Evolutionary conservation across 2,329 filamentous ascomycete genomes (phyloP), one percentile per base, ranked within the genome.

Genomic region (Biscogniauxia marginata): DNA sequence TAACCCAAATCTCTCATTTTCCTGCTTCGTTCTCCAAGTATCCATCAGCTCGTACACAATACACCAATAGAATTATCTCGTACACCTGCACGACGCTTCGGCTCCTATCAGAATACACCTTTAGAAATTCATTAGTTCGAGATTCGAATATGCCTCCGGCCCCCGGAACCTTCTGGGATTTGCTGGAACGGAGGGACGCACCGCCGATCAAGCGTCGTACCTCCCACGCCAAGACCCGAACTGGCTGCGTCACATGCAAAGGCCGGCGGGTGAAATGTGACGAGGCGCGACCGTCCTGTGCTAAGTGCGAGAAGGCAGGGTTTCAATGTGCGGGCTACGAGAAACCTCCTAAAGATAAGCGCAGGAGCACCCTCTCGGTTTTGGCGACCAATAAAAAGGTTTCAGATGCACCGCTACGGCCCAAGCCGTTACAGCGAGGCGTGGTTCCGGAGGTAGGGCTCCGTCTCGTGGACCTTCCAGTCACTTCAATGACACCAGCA

Each of bases 241-340:
- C 63, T 13, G 62, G 62, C n/a, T 66, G 62, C 30, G 23, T 55
- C 44, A 66, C 62, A 49, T 66, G 62, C 56, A 66, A 66, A 57
- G 54, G 24, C 13, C 56, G 62, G 4, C 53, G 46, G n/a, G 62
- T 66, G 23, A 66, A 66, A 43, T 66, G 64, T 46, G 62, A 66
- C 55, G 64, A 66, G 49, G 52, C 52, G 9, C 63, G 60, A 49
- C 64, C 64, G 18, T n/a, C 2, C n/a, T 66, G 62, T 46, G 49
- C 53, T 23, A 59, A 61, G 18, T 66, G 64, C 20, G 48, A 53
- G 45, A 63, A 61, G 49, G 52, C 64, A 9, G 62, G 61, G 4
- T 52, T 59, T 43, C 4, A 45, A 7, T 65, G 63, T 24, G 58
- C 53, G 39, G 63, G 63, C 13, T 65, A 64, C 43, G 57, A 61